Conservation (phyloP, 1,139 yeast genomes). For the Geotrichum siamense region DNA sequence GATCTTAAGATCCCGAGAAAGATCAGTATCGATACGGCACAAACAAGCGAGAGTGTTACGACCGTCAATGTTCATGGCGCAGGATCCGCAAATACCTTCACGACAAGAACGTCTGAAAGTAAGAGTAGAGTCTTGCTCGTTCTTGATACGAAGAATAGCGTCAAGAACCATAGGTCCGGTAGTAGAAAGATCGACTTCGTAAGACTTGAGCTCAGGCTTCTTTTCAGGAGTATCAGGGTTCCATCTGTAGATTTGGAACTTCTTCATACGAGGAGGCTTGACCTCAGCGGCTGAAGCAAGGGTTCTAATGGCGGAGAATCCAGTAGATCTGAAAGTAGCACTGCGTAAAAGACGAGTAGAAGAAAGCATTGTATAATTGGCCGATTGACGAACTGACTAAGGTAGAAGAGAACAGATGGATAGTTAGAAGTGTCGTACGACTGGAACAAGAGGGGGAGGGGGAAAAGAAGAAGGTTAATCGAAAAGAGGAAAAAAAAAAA, state of each 20-base stretch:
- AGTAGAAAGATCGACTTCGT: constrained; percentile 74
- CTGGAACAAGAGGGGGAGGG: no score
- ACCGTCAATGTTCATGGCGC: constrained; percentile 99
- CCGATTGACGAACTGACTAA: not conserved
- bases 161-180: constrained; percentile 99
- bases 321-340: constrained; percentile 2
- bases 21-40: constrained; percentile 83
- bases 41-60: constrained; percentile 93
- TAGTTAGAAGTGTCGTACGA: no score
- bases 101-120: constrained; percentile 98
- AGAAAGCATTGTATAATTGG: constrained; percentile 1
- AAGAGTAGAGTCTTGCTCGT: constrained; percentile 91
- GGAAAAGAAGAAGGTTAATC: no score
- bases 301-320: constrained; percentile 19
- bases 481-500: no score
- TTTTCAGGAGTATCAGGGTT: constrained; percentile 94
- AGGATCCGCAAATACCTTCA: constrained; percentile 99
- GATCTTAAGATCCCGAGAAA: constrained; percentile 68
- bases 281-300: constrained; percentile 19
- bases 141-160: constrained; percentile 88
- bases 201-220: constrained; percentile 81
- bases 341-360: constrained; percentile 5
- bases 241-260: constrained; percentile 95
- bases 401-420: constrained; percentile 4
- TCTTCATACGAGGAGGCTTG: constrained; percentile 52